Evolutionary conservation across 78 protist genomes (phyloP).

Genomic region (Dictyostelium firmibasis): DNA sequence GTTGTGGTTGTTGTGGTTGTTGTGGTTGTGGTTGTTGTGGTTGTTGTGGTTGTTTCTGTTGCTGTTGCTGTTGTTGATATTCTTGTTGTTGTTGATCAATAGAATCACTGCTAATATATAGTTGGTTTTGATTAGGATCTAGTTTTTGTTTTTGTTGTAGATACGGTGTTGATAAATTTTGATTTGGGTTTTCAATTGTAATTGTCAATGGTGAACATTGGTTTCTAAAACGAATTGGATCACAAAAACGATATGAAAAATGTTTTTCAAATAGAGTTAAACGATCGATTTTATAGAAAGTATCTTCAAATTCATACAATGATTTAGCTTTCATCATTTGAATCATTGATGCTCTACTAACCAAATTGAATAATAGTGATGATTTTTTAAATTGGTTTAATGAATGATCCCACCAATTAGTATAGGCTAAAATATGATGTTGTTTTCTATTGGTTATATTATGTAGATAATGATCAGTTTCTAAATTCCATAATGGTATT

Average conservation of each 20-base stretch:
- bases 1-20: too few species aligned
- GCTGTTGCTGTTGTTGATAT: not conserved
- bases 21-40: too few species aligned
- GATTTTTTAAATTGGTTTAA: conserved; percentile 33
- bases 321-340: conserved; percentile 26
- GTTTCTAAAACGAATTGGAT: conserved; percentile 59
- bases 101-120: not conserved
- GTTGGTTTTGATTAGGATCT: not conserved
- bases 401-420: conserved; percentile 75
- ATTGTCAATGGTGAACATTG: conserved; percentile 4
- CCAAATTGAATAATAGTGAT: conserved; percentile 2
- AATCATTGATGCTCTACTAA: not conserved
- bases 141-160: not conserved
- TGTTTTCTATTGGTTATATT: conserved; percentile 53
- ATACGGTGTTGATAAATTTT: not conserved
- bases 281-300: conserved; percentile 32
- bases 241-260: conserved; percentile 41
- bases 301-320: conserved; percentile 37
- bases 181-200: conserved; percentile 25
- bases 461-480: conserved; percentile 90
- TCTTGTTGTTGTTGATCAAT: not conserved
- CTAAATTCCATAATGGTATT: conserved; percentile 87
- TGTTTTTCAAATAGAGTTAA: conserved; percentile 36
- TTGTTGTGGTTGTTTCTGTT: too few species aligned
- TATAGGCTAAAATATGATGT: conserved; percentile 38